phyloP scores from a whole-genome alignment of 345 rosid species.

The Salix arbutifolia region DNA sequence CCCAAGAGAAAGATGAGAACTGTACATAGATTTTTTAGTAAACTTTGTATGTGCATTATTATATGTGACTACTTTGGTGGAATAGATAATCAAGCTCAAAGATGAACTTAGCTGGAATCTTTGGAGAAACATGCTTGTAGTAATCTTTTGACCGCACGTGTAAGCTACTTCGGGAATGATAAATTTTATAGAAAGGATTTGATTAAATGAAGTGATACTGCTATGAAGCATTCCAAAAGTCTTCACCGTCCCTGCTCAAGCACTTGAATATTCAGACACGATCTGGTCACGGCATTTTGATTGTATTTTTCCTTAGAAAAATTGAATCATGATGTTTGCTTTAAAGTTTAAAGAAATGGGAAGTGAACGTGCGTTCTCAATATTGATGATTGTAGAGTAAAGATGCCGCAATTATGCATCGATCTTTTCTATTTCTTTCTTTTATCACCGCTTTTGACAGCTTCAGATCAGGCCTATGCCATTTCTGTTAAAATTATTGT shows the following conservation, averaged over 20 bases:
- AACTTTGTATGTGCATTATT: constrained; percentile 22
- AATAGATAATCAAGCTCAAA: constrained; percentile 14
- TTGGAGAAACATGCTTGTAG: constrained; percentile 27
- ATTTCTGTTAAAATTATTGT: neutral
- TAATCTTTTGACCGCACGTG: constrained; percentile 28
- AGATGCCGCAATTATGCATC: neutral
- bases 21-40: constrained; percentile 25
- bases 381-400: neutral
- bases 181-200: neutral
- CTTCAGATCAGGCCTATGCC: neutral
- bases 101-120: constrained; percentile 27
- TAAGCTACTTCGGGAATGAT: constrained; percentile 1
- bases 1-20: constrained; percentile 69
- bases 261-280: neutral
- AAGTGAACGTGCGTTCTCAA: neutral
- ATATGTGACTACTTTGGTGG: constrained; percentile 2
- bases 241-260: neutral
- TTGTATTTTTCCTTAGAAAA: neutral
- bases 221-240: constrained; percentile 5
- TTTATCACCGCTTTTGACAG: neutral
- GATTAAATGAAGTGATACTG: constrained; percentile 13
- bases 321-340: neutral
- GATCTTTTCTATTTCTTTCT: neutral
- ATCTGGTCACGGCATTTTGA: too few species aligned
- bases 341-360: neutral